A percentile compares a stretch with the other conserved stretches of the same genome.
phyloP scores from a whole-genome alignment of 805 yeast species.

The Groenewaldozyma tartarivorans region DNA sequence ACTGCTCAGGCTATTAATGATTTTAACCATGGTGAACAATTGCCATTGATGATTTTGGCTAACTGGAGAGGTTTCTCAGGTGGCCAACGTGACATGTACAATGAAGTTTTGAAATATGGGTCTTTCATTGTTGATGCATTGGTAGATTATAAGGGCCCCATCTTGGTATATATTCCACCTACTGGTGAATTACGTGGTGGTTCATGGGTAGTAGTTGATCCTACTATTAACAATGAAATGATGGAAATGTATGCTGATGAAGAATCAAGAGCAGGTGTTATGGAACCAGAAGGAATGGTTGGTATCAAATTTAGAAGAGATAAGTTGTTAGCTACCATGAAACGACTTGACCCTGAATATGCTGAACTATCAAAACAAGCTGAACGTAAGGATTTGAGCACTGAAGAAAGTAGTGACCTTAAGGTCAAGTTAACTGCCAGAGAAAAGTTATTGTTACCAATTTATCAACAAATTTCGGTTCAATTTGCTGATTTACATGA shows the following conservation, averaged over 20 bases:
- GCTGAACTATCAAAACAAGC: constrained; percentile 49
- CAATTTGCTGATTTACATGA: constrained; percentile 98
- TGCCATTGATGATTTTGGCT: constrained; percentile 94
- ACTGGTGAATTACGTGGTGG: constrained; percentile 99
- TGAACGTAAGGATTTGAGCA: constrained; percentile 38
- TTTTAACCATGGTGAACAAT: constrained; percentile 95
- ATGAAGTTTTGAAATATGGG: constrained; percentile 95
- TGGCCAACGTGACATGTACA: constrained; percentile 99
- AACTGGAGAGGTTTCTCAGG: constrained; percentile 99
- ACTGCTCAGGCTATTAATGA: constrained; percentile 98
- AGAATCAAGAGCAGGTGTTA: constrained; percentile 93
- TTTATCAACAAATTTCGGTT: constrained; percentile 83
- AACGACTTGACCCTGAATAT: constrained; percentile 73
- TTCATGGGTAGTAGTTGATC: constrained; percentile 99
- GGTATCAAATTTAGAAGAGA: constrained; percentile 96
- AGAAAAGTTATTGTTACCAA: constrained; percentile 71
- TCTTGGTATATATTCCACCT: constrained; percentile 95
- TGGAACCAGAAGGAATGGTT: constrained; percentile 99
- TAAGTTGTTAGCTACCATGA: constrained; percentile 83
- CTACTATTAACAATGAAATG: constrained; percentile 91
- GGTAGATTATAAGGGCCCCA: constrained; percentile 92
- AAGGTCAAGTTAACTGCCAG: constrained; percentile 64
- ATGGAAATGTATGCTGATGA: constrained; percentile 99
- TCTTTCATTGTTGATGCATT: constrained; percentile 95
- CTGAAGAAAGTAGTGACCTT: constrained; percentile 58